These are phyloP conservation scores for Lentinula guzmanii DNA, from an alignment of 768 basidiomycete species.

Conservation along the genomic window DNA sequence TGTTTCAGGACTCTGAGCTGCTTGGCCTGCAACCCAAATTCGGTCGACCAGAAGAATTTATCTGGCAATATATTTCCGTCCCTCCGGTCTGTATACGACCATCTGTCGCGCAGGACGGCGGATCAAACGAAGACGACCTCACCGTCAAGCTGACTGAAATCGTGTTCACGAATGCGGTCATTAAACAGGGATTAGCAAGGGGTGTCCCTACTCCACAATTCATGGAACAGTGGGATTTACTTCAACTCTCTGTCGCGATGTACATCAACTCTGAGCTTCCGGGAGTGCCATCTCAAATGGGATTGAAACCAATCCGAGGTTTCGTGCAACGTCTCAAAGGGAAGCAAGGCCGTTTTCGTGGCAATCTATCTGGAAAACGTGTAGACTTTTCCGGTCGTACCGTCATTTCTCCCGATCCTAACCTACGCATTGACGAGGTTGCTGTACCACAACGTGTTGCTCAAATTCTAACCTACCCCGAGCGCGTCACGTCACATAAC, in stretches of 20 bases:
- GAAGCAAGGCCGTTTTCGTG: constrained; percentile 97
- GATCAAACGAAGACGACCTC: constrained; percentile 97
- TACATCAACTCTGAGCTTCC: constrained; percentile 98
- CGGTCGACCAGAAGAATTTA: constrained; percentile 93
- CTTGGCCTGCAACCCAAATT: constrained; percentile 83
- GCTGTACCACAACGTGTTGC: constrained; percentile 95
- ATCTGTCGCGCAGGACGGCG: constrained; percentile 95
- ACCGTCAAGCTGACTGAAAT: constrained; percentile 98
- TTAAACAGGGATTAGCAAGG: constrained; percentile 84
- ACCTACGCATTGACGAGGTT: constrained; percentile 96
- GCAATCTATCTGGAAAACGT: constrained; percentile 97
- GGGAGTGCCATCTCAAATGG: constrained; percentile 81
- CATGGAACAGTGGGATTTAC: constrained; percentile 99
- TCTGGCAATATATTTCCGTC: constrained; percentile 99
- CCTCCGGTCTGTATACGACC: constrained; percentile 97
- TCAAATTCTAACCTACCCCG: constrained; percentile 93
- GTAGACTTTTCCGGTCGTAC: constrained; percentile 98
- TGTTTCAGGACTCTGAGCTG: constrained; percentile 82
- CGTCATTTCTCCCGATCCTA: constrained; percentile 99
- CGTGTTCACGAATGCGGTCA: constrained; percentile 87
- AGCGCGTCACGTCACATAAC: constrained; percentile 90
- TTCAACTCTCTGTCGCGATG: constrained; percentile 92
- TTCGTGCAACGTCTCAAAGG: constrained; percentile 98
- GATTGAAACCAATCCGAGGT: constrained; percentile 93
- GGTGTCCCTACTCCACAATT: constrained; percentile 85